Evolutionary conservation across 306 rosid species (phyloP).

Genomic region (Quercus rubra): DNA sequence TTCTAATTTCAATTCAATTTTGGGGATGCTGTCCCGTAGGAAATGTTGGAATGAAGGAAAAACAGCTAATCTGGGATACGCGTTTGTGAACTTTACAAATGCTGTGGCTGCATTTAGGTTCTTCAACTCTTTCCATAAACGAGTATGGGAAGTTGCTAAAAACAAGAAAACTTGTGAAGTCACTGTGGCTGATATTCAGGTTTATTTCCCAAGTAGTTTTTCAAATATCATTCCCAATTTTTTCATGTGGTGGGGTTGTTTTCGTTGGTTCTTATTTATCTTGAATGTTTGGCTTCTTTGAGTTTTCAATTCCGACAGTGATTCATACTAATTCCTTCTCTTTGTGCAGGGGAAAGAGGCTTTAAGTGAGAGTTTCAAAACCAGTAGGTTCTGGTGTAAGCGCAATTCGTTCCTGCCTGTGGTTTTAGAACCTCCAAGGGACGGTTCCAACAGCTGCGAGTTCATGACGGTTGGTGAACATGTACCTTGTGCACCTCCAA

Average conservation of each 20-base stretch:
- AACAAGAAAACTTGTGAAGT: slow-evolving; percentile 48
- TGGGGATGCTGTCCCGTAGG: not conserved
- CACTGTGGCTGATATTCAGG: slow-evolving; percentile 45
- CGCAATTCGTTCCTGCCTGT: slow-evolving; percentile 36
- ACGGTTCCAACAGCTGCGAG: slow-evolving; percentile 14
- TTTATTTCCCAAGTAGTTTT: not conserved
- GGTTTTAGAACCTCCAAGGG: slow-evolving; percentile 28
- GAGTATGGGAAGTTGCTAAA: slow-evolving; percentile 24
- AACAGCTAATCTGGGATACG: slow-evolving; percentile 54
- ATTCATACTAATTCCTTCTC: not conserved
- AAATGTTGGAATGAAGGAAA: slow-evolving; percentile 19
- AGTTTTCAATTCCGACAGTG: not conserved
- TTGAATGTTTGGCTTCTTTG: not conserved
- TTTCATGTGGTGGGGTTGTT: not conserved
- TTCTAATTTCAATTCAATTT: not conserved
- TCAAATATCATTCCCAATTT: not conserved
- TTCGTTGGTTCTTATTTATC: too few relatives aligned
- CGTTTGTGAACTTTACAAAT: slow-evolving; percentile 56
- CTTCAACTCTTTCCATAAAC: slow-evolving; percentile 11
- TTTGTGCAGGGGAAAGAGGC: slow-evolving; percentile 37
- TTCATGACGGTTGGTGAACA: slow-evolving; percentile 13
- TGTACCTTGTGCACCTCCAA: slow-evolving; percentile 8
- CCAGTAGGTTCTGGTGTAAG: slow-evolving; percentile 42
- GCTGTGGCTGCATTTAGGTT: slow-evolving; percentile 38
- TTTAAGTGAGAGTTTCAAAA: slow-evolving; percentile 15